A percentile compares a stretch with the other conserved stretches of the same genome.
phyloP scores from a whole-genome alignment of 2,329 filamentous ascomycete genomes.

The Zarea fungicola region DNA sequence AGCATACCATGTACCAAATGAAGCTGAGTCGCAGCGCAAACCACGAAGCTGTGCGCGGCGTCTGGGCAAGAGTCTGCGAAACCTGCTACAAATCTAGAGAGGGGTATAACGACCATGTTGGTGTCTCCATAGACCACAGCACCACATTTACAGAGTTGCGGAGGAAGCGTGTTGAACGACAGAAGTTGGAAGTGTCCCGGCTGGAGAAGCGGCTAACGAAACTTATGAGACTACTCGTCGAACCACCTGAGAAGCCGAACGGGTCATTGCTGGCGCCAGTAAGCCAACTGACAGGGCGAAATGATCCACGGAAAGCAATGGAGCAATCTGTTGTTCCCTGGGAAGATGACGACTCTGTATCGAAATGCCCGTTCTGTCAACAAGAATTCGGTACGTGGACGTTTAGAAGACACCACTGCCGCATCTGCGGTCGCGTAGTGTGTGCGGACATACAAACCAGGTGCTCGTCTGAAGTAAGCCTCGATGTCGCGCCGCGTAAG shows the following conservation, averaged over 20 bases:
- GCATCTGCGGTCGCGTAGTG: conserved; percentile 87
- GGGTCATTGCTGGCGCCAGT: conserved; percentile 55
- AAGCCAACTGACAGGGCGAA: conserved; percentile 59
- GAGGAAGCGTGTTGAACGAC: conserved; percentile 73
- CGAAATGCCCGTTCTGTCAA: conserved; percentile 86
- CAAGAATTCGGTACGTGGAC: conserved; percentile 93
- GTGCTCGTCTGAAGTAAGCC: conserved; percentile 78
- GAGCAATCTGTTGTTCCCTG: conserved; percentile 93
- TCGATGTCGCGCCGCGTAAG: conserved; percentile 62
- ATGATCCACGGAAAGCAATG: conserved; percentile 69
- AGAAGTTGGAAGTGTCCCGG: conserved; percentile 80
- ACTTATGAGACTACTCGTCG: conserved; percentile 76
- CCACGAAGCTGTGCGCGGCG: conserved; percentile 83
- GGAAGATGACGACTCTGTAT: conserved; percentile 82
- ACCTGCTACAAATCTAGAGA: conserved; percentile 98
- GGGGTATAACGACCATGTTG: conserved; percentile 87
- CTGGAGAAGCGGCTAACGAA: conserved; percentile 90
- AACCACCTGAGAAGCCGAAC: conserved; percentile 62
- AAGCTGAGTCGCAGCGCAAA: conserved; percentile 84
- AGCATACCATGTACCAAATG: conserved; percentile 99
- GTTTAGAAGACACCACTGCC: conserved; percentile 89
- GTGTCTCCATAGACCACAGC: conserved; percentile 66
- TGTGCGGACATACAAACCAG: conserved; percentile 80
- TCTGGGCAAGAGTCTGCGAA: conserved; percentile 94
- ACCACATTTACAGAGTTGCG: conserved; percentile 65